Base-by-base conservation (phyloP, 2,329 filamentous ascomycete species). In the Neoscytalidium dimidiatum region DNA sequence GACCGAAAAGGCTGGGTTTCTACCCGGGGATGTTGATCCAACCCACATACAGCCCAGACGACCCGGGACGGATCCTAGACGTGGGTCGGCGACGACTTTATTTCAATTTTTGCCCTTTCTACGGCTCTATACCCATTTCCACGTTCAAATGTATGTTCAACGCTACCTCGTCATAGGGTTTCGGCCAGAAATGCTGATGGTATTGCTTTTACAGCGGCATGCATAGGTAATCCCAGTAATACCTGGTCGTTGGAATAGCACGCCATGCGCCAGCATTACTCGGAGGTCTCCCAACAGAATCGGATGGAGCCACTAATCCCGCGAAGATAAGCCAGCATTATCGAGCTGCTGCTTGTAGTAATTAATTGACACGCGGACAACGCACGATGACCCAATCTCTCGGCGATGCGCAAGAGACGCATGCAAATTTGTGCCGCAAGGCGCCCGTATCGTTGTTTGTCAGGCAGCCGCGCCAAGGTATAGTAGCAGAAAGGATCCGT, bases 101-200 rank as follows among this genome's bases (percentile, higher is more conserved):
- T 1, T 13, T 21, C 23, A 21, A 21, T 43, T 31, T 44, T 23
- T 17, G 5, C 43, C n/a, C 19, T 46, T 17, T 60, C n/a, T 21
- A 58, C 23, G 35, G 23, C 23, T 46, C 41, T 60, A 60, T 46
- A 60, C 56, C 56, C 56, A 58, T 14, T 46, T 28, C 23, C 28
- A 44, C 11, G 3, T 7, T 43, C 38, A 43, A 46, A 21, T 46
- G 2, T 46, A 19, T 46, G 3, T 13, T 21, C 13, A 13, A 31
- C 1, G 3, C n/a, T 23, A 9, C 19, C 8, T 11, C 21, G 14
- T 4, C 13, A 6, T 46, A 11, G 28, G 7, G 56, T 17, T 35
- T 29, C 4, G 38, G 4, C 17, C 4, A 3, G n/a, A 31, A 17
- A 38, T 31, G 41, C 38, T 60, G 23, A 44, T 41, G 3, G 21